These are phyloP conservation scores for Arthrobotrys megalospora DNA, from an alignment of 2,329 filamentous ascomycete genomes.

Conservation along the genomic window DNA sequence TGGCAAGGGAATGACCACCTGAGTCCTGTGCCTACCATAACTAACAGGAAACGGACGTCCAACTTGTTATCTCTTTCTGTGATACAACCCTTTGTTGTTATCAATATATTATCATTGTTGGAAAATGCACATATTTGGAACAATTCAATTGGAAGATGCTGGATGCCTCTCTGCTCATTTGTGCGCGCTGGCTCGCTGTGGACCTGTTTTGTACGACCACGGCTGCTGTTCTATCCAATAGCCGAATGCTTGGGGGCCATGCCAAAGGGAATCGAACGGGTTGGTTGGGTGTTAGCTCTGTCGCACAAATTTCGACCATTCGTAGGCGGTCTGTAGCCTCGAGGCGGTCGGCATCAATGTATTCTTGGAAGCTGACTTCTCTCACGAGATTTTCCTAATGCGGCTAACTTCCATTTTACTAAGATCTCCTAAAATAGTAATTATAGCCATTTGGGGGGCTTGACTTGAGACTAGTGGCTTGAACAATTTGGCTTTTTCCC, in stretches of 20 bases:
- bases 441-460: constrained; percentile 27
- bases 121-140: constrained; percentile 46
- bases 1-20: not conserved
- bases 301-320: constrained; percentile 32
- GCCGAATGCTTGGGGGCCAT: constrained; percentile 31
- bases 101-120: constrained; percentile 27
- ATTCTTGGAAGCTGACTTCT: constrained; percentile 14
- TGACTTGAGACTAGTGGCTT: constrained; percentile 6
- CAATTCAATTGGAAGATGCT: constrained; percentile 37
- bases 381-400: constrained; percentile 29
- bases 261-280: constrained; percentile 27
- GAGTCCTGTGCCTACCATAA: constrained; percentile 7
- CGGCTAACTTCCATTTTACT: constrained; percentile 39
- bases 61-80: constrained; percentile 39
- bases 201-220: constrained; percentile 23
- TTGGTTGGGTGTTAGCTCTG: constrained; percentile 40
- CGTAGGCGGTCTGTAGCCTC: constrained; percentile 17
- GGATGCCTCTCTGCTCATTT: constrained; percentile 14
- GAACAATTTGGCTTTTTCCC: constrained; percentile 6
- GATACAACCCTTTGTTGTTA: constrained; percentile 20
- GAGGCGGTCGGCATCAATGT: constrained; percentile 13
- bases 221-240: constrained; percentile 32
- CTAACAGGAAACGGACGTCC: constrained; percentile 32
- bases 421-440: constrained; percentile 47
- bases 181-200: constrained; percentile 13